Evolutionary conservation across 108 stramenopile genomes (phyloP).

Genomic region (Nitzschia palea): DNA sequence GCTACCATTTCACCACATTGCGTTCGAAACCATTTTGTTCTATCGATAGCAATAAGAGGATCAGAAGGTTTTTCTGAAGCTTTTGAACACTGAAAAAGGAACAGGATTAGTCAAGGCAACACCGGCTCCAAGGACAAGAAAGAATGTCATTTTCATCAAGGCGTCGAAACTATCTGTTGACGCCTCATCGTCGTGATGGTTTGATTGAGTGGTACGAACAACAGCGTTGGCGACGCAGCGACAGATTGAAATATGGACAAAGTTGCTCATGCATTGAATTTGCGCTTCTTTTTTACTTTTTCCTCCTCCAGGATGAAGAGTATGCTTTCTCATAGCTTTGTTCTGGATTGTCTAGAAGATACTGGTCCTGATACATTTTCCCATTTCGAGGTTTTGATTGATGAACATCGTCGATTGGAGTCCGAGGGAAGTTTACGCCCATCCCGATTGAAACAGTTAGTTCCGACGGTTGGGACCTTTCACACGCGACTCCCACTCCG

Average conservation of each 20-base stretch:
- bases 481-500: slow-evolving; percentile 82
- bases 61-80: too few species aligned
- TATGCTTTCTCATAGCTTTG: slow-evolving; percentile 91
- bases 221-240: background rate
- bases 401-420: slow-evolving; percentile 75
- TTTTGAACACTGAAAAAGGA: too few species aligned
- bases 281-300: background rate
- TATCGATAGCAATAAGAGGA: too few species aligned
- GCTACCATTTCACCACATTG: too few species aligned
- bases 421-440: slow-evolving; percentile 30
- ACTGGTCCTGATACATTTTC: slow-evolving; percentile 85
- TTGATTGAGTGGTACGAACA: slow-evolving; percentile 84
- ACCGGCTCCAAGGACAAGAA: background rate
- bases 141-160: slow-evolving; percentile 84
- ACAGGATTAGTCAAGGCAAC: too few species aligned
- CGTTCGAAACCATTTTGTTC: too few species aligned
- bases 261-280: background rate
- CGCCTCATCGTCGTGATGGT: slow-evolving; percentile 87
- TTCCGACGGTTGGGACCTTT: slow-evolving; percentile 88
- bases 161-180: slow-evolving; percentile 87
- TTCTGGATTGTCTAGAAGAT: slow-evolving; percentile 79
- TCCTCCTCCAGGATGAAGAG: slow-evolving; percentile 73
- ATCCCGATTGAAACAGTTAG: slow-evolving; percentile 53
- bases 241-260: background rate
- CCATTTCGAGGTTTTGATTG: slow-evolving; percentile 89